Evolutionary conservation across 2,329 filamentous ascomycete species (phyloP).

Genomic region (Fonsecaea monophora): DNA sequence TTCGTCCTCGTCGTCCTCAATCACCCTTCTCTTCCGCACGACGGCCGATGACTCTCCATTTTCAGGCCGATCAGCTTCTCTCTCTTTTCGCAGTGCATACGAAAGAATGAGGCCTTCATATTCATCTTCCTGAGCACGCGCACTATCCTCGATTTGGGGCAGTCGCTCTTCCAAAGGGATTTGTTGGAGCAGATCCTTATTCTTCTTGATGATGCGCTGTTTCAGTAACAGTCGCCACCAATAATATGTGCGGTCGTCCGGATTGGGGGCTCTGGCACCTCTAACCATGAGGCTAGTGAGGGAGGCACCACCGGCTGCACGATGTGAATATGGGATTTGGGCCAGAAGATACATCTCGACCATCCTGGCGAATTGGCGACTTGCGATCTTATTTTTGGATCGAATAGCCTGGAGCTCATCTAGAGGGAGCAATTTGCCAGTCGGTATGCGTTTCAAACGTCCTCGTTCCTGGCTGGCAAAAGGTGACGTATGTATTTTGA

Average conservation of each 20-base stretch:
- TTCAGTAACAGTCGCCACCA: slow-evolving; percentile 71
- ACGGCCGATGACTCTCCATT: slow-evolving; percentile 37
- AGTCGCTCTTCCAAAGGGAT: slow-evolving; percentile 63
- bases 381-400: slow-evolving; percentile 62
- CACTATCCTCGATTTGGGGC: slow-evolving; percentile 65
- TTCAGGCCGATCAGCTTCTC: slow-evolving; percentile 38
- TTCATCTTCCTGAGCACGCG: slow-evolving; percentile 64
- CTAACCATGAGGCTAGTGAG: slow-evolving; percentile 58
- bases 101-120: slow-evolving; percentile 62
- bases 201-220: slow-evolving; percentile 66
- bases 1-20: slow-evolving; percentile 37
- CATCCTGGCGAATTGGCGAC: slow-evolving; percentile 67
- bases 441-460: slow-evolving; percentile 52
- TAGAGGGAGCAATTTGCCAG: slow-evolving; percentile 62
- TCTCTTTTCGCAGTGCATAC: slow-evolving; percentile 46
- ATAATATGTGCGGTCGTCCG: slow-evolving; percentile 66
- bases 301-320: slow-evolving; percentile 58
- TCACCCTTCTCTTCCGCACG: slow-evolving; percentile 41
- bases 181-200: slow-evolving; percentile 65
- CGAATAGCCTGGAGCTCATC: slow-evolving; percentile 59
- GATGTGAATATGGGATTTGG: slow-evolving; percentile 58
- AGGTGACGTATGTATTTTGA: slow-evolving; percentile 54
- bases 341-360: slow-evolving; percentile 68
- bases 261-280: slow-evolving; percentile 55
- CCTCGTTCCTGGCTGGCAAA: slow-evolving; percentile 45